Evolutionary conservation across 805 yeast species (phyloP).

Genomic region (Pichia gijzeniarum): DNA sequence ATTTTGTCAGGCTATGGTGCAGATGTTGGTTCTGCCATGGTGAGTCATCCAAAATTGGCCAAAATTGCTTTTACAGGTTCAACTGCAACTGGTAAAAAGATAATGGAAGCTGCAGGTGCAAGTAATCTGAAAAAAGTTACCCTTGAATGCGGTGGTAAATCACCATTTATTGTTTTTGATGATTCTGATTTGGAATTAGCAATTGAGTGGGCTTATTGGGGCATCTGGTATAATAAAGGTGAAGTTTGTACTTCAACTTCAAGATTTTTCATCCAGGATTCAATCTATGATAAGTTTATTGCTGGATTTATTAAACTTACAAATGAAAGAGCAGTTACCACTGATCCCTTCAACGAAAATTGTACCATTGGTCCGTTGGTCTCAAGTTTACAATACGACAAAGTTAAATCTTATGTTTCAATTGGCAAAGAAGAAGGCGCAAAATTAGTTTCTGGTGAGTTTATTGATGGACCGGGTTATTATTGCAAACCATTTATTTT

Average conservation of each 20-base stretch:
- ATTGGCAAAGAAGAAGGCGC: conserved; percentile 69
- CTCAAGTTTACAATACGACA: conserved; percentile 57
- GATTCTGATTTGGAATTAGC: conserved; percentile 52
- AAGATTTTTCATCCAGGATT: conserved; percentile 39
- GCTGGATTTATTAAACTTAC: conserved; percentile 33
- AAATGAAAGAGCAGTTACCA: conserved; percentile 44
- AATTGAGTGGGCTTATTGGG: conserved; percentile 42
- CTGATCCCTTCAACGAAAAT: conserved; percentile 61
- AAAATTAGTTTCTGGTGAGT: conserved; percentile 59
- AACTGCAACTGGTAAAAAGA: conserved; percentile 63
- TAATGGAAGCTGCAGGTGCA: conserved; percentile 61
- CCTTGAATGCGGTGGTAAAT: conserved; percentile 57
- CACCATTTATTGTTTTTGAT: conserved; percentile 45
- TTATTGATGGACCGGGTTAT: conserved; percentile 54
- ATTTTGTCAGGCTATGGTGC: conserved; percentile 68
- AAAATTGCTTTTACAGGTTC: conserved; percentile 81
- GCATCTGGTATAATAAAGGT: conserved; percentile 42
- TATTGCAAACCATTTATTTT: conserved; percentile 68
- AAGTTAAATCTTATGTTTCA: conserved; percentile 60
- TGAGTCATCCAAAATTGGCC: conserved; percentile 57
- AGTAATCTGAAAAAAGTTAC: conserved; percentile 50
- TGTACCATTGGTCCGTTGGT: conserved; percentile 72
- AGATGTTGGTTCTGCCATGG: conserved; percentile 60
- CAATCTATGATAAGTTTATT: conserved; percentile 37
- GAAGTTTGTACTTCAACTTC: conserved; percentile 45